Evolutionary conservation across 768 basidiomycete genomes (phyloP).

Genomic region (Leucocoprinus birnbaumii): DNA sequence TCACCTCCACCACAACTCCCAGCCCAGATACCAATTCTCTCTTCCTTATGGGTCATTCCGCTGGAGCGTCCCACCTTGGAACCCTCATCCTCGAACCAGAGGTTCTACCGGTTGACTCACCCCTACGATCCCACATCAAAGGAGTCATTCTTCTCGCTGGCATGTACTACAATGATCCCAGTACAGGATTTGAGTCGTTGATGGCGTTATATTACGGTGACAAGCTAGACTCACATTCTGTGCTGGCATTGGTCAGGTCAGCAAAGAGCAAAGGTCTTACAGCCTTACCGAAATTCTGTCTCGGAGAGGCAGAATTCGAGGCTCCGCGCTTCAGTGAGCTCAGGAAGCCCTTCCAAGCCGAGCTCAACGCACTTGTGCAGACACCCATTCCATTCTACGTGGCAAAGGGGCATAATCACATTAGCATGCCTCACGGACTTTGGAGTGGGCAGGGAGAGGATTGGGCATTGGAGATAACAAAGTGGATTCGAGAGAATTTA

Average conservation of each 20-base stretch:
- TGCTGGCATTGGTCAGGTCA: constrained; percentile 20
- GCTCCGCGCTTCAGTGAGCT: constrained; percentile 40
- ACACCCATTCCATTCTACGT: constrained; percentile 31
- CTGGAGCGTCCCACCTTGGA: constrained; percentile 49
- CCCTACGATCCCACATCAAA: constrained; percentile 34
- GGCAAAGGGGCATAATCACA: constrained; percentile 57
- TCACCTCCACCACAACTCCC: constrained; percentile 24
- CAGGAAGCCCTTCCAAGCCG: constrained; percentile 34
- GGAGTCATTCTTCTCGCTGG: constrained; percentile 46
- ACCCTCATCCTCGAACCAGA: constrained; percentile 39
- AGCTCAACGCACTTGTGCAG: constrained; percentile 32
- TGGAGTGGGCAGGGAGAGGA: constrained; percentile 56
- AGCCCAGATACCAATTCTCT: constrained; percentile 38
- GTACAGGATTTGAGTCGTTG: constrained; percentile 18
- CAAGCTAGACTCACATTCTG: neutral
- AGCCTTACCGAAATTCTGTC: constrained; percentile 42
- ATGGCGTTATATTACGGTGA: constrained; percentile 27
- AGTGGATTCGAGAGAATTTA: constrained; percentile 26
- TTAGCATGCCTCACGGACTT: constrained; percentile 51
- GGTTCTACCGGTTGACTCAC: constrained; percentile 27
- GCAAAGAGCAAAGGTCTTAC: constrained; percentile 23
- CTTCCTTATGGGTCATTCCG: constrained; percentile 60
- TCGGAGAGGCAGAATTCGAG: constrained; percentile 53
- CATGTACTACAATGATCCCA: constrained; percentile 31
- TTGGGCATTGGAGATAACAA: constrained; percentile 51